These are phyloP conservation scores for Raffaelea ambrosiae DNA, from an alignment of 2,329 filamentous ascomycete species.

Conservation along the genomic window DNA sequence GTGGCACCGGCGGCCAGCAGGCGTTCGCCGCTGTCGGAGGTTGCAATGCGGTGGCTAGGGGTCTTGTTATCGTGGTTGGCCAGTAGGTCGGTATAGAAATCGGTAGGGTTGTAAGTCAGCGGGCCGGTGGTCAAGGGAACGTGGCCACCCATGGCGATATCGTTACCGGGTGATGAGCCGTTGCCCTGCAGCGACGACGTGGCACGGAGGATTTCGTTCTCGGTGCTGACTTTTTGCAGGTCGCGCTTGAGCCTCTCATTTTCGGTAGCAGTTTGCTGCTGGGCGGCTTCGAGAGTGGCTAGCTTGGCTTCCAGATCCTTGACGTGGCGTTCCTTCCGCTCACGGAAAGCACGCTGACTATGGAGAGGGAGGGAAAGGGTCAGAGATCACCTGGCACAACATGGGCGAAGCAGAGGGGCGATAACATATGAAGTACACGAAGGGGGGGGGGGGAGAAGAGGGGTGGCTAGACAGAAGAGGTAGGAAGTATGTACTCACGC, in stretches of 20 bases:
- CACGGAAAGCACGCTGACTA: slow-evolving; percentile 91
- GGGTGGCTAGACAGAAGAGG: background rate
- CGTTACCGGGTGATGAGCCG: slow-evolving; percentile 33
- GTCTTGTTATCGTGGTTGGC: slow-evolving; percentile 54
- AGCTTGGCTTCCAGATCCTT: slow-evolving; percentile 88
- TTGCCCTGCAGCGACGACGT: slow-evolving; percentile 45
- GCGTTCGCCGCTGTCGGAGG: slow-evolving; percentile 56
- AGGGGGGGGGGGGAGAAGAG: background rate
- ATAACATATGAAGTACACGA: background rate
- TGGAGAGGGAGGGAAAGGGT: background rate
- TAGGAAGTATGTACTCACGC: slow-evolving; percentile 38
- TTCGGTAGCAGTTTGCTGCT: slow-evolving; percentile 64
- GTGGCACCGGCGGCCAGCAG: slow-evolving; percentile 69
- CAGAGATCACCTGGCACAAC: background rate
- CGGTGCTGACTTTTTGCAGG: slow-evolving; percentile 73
- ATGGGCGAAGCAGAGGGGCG: background rate
- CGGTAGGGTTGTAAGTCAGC: slow-evolving; percentile 61
- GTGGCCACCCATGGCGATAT: slow-evolving; percentile 28
- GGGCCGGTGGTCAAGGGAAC: slow-evolving; percentile 54
- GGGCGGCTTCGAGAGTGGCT: slow-evolving; percentile 64
- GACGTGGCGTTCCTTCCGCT: slow-evolving; percentile 85
- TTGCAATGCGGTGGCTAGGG: slow-evolving; percentile 60
- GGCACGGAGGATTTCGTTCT: slow-evolving; percentile 86
- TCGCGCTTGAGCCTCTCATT: slow-evolving; percentile 82
- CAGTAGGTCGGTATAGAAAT: slow-evolving; percentile 59